Evolutionary conservation across 1,139 yeast species (phyloP).

Genomic region (Yamadazyma triangularis): DNA sequence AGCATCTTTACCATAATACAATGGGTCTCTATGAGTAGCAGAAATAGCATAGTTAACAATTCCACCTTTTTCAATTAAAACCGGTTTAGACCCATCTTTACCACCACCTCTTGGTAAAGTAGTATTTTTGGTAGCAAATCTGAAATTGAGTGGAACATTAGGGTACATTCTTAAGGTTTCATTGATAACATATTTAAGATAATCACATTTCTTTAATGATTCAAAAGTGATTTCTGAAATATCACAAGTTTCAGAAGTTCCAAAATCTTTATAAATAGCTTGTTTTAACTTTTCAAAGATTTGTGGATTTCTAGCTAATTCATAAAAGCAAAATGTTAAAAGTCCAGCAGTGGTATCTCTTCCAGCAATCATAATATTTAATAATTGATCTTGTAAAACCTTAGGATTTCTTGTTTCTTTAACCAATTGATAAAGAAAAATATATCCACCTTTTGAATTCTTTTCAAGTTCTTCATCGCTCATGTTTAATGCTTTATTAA

Average conservation of each 20-base stretch:
- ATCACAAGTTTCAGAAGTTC: slow-evolving; percentile 14
- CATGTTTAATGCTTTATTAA: slow-evolving; percentile 25
- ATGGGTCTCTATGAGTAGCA: slow-evolving; percentile 41
- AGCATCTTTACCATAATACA: slow-evolving; percentile 48
- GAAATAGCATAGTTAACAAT: slow-evolving; percentile 41
- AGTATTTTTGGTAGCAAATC: slow-evolving; percentile 42
- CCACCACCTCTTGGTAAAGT: slow-evolving; percentile 55
- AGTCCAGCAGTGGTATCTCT: slow-evolving; percentile 30
- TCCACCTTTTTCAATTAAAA: slow-evolving; percentile 44
- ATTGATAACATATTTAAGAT: slow-evolving; percentile 42
- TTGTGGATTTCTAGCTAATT: slow-evolving; percentile 20
- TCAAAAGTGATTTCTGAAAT: slow-evolving; percentile 39
- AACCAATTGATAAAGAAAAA: slow-evolving; percentile 25
- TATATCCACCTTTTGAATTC: slow-evolving; percentile 17
- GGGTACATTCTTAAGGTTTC: slow-evolving; percentile 54
- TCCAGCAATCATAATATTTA: slow-evolving; percentile 30
- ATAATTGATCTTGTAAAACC: slow-evolving; percentile 23
- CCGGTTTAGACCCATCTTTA: slow-evolving; percentile 33
- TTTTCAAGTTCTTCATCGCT: slow-evolving; percentile 20
- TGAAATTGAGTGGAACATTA: slow-evolving; percentile 49
- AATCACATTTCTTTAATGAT: slow-evolving; percentile 39
- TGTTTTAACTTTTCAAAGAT: slow-evolving; percentile 19
- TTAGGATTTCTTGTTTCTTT: slow-evolving; percentile 22
- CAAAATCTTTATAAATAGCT: slow-evolving; percentile 18
- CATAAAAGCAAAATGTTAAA: slow-evolving; percentile 21